phyloP scores from a whole-genome alignment of 208 protist species.

The Phytomonas serpens region DNA sequence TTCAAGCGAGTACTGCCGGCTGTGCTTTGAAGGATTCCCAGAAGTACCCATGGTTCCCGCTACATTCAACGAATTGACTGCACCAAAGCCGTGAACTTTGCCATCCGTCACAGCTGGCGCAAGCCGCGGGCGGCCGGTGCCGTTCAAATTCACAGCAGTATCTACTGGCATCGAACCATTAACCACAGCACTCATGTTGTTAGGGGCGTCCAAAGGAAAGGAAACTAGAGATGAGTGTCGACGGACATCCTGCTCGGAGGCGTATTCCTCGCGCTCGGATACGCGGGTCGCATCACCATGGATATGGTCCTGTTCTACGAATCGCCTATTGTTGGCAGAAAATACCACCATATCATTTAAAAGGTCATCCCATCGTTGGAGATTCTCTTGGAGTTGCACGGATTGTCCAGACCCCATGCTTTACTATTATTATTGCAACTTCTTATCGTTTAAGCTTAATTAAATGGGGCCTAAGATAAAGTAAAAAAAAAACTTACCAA shows the following conservation, averaged over 20 bases:
- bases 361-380: conserved; percentile 64
- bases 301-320: conserved; percentile 57
- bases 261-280: conserved; percentile 20
- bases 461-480: not conserved
- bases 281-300: conserved; percentile 13
- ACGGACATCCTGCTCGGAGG: conserved; percentile 16
- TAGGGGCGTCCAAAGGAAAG: conserved; percentile 2
- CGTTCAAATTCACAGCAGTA: not conserved
- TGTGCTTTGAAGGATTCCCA: conserved; percentile 23
- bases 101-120: not conserved
- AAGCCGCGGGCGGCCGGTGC: not conserved
- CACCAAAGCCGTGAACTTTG: not conserved
- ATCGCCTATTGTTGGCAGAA: conserved; percentile 32
- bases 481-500: not conserved
- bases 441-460: not conserved
- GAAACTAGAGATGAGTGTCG: not conserved
- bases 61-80: not conserved
- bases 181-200: conserved; percentile 3
- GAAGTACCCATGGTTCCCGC: not conserved
- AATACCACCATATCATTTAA: conserved; percentile 56
- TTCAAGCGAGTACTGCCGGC: conserved; percentile 64
- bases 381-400: conserved; percentile 46
- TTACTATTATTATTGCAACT: not conserved
- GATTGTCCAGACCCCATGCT: conserved; percentile 9
- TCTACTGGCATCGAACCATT: not conserved